Evolutionary conservation across 2,329 filamentous ascomycete species (phyloP).

Genomic region (Aspergillus intermedius): DNA sequence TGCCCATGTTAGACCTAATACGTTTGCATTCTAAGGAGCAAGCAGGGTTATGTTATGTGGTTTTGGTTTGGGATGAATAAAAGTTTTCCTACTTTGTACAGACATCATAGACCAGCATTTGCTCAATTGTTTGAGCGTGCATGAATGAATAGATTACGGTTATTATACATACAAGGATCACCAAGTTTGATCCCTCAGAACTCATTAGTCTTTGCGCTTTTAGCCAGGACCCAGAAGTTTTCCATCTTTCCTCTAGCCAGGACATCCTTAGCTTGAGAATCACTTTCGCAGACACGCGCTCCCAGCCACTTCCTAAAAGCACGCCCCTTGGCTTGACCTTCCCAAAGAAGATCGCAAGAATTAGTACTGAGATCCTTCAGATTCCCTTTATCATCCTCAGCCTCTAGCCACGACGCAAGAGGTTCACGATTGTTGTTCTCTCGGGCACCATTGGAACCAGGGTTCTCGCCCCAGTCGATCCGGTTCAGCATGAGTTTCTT

Average conservation of each 20-base stretch:
- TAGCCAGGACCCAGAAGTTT: constrained; percentile 88
- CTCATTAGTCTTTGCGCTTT: constrained; percentile 48
- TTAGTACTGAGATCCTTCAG: constrained; percentile 78
- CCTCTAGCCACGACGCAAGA: constrained; percentile 66
- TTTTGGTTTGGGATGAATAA: constrained; percentile 5
- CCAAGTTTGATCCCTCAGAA: constrained; percentile 10
- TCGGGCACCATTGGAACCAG: constrained; percentile 54
- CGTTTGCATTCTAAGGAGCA: constrained; percentile 19
- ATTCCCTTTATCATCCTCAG: constrained; percentile 69
- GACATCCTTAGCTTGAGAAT: constrained; percentile 76
- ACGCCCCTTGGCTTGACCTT: constrained; percentile 76
- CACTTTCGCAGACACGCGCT: constrained; percentile 79
- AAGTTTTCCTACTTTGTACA: constrained; percentile 4
- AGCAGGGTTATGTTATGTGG: constrained; percentile 1
- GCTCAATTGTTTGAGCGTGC: neutral
- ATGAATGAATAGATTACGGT: neutral
- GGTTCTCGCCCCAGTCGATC: constrained; percentile 91
- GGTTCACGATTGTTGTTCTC: constrained; percentile 56
- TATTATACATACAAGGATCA: neutral
- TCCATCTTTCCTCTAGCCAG: constrained; percentile 81
- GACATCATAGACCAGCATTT: neutral
- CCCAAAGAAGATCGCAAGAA: constrained; percentile 77
- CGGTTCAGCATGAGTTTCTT: constrained; percentile 90
- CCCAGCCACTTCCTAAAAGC: constrained; percentile 83
- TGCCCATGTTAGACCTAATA: constrained; percentile 10